Base-by-base conservation (phyloP, 2,329 filamentous ascomycete species). In the Penicillium sp. region DNA sequence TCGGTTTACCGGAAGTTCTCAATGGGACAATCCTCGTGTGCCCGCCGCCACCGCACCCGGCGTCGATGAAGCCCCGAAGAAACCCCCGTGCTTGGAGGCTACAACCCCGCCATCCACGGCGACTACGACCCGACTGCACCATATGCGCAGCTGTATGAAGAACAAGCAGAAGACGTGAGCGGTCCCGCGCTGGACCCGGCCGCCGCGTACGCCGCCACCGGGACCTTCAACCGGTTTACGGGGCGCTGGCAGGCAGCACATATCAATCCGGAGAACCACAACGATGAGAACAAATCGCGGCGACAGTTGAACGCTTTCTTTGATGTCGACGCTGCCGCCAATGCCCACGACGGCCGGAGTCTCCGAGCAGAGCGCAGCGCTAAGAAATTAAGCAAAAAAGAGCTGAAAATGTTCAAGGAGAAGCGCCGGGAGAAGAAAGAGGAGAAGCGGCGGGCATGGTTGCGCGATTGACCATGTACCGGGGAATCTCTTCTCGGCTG, bases 81-180 rank as follows among this genome's bases (percentile, higher is more conserved):
- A 64, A 56, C 70, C 44, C 71, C 79, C 18, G 79, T 77, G 4
- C 53, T 61, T 9, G 84, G 85, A 48, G 89, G 91, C 51, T 98
- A 98, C 73, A 95, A 97, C 65, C 93, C 93, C 1, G 87, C 89
- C 20, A 91, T 98, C 37, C 93, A 98, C 67, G 93, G 93, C 58
- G 86, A 90, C 72, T 98, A 96, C 74, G 93, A 98, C 62, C 89
- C 90, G 3, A 93, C 85, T 50, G 91, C 93, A n/a, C 87, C 89
- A 74, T 98, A 98, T 66, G 91, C 93, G 9, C 79, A 87, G 63
- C 73, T 75, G 37, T 66, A 76, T 36, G 68, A 69, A 32, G 68
- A 68, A 6, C 56, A 60, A 39, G 65, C 67, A 9, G 59, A 65
- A 8, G 46, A 54, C 2, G 5, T 40, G 4, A 18, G 11, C 3